Evolutionary conservation across 805 yeast genomes (phyloP).

Genomic region (Wickerhamiella parazyma): DNA sequence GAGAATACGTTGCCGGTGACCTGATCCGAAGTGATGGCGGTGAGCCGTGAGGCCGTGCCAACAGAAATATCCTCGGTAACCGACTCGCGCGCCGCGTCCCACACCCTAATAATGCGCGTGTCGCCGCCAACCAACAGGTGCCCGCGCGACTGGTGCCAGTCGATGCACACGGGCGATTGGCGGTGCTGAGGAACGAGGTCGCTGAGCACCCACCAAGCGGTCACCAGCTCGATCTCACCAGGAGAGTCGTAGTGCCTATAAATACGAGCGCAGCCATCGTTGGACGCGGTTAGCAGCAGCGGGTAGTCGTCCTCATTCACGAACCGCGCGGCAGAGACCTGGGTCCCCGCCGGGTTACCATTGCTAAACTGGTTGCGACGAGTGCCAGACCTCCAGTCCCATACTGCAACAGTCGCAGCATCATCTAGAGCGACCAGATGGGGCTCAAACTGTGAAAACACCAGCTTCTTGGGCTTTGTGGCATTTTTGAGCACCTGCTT

Average conservation of each 20-base stretch:
- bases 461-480: constrained; percentile 30
- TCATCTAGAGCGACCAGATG: constrained; percentile 70
- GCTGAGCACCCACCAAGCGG: constrained; percentile 88
- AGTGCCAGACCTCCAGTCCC: constrained; percentile 68
- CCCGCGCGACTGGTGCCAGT: constrained; percentile 96
- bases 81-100: constrained; percentile 95
- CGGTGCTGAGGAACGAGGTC: constrained; percentile 70
- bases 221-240: constrained; percentile 45
- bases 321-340: constrained; percentile 72
- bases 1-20: constrained; percentile 83
- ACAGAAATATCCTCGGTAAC: constrained; percentile 84
- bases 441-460: constrained; percentile 84
- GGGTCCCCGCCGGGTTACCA: constrained; percentile 76
- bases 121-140: constrained; percentile 87
- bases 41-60: constrained; percentile 75
- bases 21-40: constrained; percentile 85
- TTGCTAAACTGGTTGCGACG: constrained; percentile 60
- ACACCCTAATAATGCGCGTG: constrained; percentile 74
- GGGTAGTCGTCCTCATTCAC: constrained; percentile 90
- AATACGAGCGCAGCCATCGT: constrained; percentile 86
- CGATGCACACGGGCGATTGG: constrained; percentile 71
- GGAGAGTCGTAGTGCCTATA: constrained; percentile 59
- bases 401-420: constrained; percentile 66
- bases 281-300: constrained; percentile 70
- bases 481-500: constrained; percentile 47